Conservation (phyloP, 2,329 filamentous ascomycete species). For the Pestalotiopsis sp. region DNA sequence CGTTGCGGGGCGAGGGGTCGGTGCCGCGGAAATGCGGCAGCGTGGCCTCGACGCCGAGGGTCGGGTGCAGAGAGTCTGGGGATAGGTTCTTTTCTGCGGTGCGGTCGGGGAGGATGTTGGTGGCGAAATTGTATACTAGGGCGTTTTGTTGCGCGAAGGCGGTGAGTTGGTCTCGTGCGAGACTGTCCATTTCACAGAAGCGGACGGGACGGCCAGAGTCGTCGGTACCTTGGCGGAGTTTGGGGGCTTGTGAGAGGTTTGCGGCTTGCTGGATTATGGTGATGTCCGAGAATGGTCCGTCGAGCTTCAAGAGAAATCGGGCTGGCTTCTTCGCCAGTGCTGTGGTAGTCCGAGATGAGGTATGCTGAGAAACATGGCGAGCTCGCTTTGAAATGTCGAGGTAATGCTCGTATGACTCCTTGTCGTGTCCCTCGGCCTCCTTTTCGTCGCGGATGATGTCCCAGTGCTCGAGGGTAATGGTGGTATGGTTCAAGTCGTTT, state of each 20-base stretch:
- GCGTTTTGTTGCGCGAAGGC: neutral
- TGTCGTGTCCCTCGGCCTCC: conserved; percentile 17
- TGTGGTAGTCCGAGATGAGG: neutral
- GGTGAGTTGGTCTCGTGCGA: neutral
- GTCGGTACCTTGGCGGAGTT: neutral
- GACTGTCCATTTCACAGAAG: neutral
- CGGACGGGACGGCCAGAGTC: neutral
- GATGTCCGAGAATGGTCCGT: neutral
- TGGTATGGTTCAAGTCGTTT: neutral
- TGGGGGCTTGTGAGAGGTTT: neutral
- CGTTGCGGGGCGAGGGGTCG: neutral
- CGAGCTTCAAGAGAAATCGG: neutral
- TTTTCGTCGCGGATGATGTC: conserved; percentile 15
- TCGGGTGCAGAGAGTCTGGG: conserved; percentile 12
- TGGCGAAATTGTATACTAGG: neutral
- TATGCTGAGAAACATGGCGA: neutral
- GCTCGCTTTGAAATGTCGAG: neutral
- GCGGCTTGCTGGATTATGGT: neutral
- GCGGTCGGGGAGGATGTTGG: neutral
- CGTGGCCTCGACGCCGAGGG: neutral
- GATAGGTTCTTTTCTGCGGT: conserved; percentile 13
- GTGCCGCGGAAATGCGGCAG: neutral
- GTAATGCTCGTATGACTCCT: conserved; percentile 20
- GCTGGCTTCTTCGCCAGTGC: neutral
- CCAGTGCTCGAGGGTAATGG: conserved; percentile 13